phyloP scores from a whole-genome alignment of 768 basidiomycete species.

The Cystofilobasidium capitatum region DNA sequence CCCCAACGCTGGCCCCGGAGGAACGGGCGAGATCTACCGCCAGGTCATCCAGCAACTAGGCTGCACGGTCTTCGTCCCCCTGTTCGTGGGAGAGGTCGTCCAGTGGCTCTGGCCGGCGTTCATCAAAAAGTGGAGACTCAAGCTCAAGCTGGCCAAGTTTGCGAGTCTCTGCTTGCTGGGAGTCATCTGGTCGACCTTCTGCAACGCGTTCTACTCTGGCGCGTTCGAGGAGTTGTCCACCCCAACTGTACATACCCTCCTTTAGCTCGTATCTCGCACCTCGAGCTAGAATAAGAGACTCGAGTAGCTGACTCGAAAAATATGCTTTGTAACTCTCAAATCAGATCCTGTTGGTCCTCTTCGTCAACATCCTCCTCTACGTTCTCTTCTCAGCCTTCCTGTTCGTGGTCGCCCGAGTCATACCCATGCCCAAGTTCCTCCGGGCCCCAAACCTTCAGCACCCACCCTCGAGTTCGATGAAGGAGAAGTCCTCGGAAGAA shows the following conservation, averaged over 20 bases:
- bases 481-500: background rate
- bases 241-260: background rate
- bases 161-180: conserved; percentile 33
- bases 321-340: background rate
- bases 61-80: conserved; percentile 35
- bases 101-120: conserved; percentile 31
- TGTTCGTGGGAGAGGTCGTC: conserved; percentile 36
- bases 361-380: conserved; percentile 25
- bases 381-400: conserved; percentile 21
- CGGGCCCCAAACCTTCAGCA: background rate
- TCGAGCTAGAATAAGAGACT: too few relatives aligned
- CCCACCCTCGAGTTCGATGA: background rate
- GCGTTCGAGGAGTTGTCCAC: conserved; percentile 32
- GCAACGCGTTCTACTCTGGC: conserved; percentile 31
- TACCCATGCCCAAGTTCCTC: conserved; percentile 21
- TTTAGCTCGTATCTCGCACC: background rate
- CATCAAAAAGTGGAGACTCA: conserved; percentile 29
- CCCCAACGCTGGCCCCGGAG: conserved; percentile 29
- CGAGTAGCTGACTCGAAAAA: too few relatives aligned
- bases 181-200: conserved; percentile 36
- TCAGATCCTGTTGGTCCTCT: conserved; percentile 16
- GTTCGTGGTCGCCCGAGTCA: conserved; percentile 17
- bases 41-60: conserved; percentile 35
- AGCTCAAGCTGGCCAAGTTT: conserved; percentile 32
- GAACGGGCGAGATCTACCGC: conserved; percentile 29